Conservation (phyloP, 1,284 basidiomycete species). For the Cryptococcus deneoformans region DNA sequence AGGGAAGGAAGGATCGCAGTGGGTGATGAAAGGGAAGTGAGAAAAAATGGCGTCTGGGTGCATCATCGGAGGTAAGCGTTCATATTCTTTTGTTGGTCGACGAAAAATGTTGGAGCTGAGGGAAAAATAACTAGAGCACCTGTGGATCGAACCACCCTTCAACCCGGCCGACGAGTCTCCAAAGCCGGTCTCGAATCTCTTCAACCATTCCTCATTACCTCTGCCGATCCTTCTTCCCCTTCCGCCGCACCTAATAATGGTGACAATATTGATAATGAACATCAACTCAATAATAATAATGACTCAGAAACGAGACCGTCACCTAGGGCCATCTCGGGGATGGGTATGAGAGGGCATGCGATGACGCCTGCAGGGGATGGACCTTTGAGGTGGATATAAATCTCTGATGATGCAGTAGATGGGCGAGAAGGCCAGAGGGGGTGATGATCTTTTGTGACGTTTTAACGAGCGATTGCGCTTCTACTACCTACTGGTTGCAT, state of each 20-base stretch:
- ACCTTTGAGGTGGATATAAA: constrained; percentile 24
- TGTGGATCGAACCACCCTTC: constrained; percentile 77
- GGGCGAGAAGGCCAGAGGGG: neutral
- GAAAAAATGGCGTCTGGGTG: constrained; percentile 77
- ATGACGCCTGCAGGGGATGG: constrained; percentile 24
- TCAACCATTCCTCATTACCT: constrained; percentile 15
- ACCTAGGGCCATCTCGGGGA: no score
- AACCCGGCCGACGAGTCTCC: constrained; percentile 78
- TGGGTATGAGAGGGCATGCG: constrained; percentile 3
- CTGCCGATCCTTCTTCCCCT: neutral
- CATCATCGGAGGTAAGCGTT: constrained; percentile 61
- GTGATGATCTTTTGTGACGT: neutral
- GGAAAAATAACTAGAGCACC: constrained; percentile 55
- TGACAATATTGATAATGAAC: no score
- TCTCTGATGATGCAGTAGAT: neutral
- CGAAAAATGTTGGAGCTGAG: neutral
- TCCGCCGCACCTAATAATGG: no score
- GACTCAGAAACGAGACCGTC: no score
- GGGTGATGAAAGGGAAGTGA: constrained; percentile 59
- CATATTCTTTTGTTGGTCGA: neutral
- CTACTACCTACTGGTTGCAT: neutral
- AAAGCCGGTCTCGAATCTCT: constrained; percentile 80
- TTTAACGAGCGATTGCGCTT: neutral
- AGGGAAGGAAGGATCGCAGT: constrained; percentile 14
- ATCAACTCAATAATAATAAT: no score